These are phyloP conservation scores for Triangularia verruculosa DNA, from an alignment of 2,329 filamentous ascomycete species.

Conservation along the genomic window DNA sequence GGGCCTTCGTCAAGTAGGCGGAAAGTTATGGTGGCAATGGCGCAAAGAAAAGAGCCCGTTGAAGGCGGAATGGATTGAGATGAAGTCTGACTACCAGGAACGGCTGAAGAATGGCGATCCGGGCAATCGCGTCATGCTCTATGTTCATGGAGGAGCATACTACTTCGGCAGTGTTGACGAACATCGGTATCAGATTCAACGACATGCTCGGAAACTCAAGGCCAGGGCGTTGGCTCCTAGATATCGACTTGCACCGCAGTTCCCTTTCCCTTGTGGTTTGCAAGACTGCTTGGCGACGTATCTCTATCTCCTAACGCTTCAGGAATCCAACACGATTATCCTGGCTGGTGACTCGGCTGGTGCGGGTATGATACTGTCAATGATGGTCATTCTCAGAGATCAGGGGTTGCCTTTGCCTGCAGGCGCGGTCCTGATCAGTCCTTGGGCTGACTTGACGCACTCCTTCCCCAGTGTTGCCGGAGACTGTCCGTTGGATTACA, in stretches of 20 bases:
- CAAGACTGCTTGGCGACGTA: slow-evolving; percentile 90
- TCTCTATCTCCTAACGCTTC: slow-evolving; percentile 71
- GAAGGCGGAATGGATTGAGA: slow-evolving; percentile 93
- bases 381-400: slow-evolving; percentile 79
- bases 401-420: slow-evolving; percentile 81
- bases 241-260: slow-evolving; percentile 89
- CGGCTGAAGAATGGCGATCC: slow-evolving; percentile 60
- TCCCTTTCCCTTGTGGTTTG: slow-evolving; percentile 89
- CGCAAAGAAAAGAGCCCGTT: slow-evolving; percentile 63
- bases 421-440: slow-evolving; percentile 85
- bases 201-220: slow-evolving; percentile 90
- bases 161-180: slow-evolving; percentile 95
- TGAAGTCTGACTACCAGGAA: slow-evolving; percentile 76
- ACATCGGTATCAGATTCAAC: slow-evolving; percentile 96
- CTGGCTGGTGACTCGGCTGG: slow-evolving; percentile 92
- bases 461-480: slow-evolving; percentile 87
- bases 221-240: slow-evolving; percentile 82
- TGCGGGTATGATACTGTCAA: slow-evolving; percentile 79
- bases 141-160: slow-evolving; percentile 91
- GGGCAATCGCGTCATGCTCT: slow-evolving; percentile 79
- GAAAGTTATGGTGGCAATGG: slow-evolving; percentile 88
- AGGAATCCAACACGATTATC: slow-evolving; percentile 78
- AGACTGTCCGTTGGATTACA: slow-evolving; percentile 76
- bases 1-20: slow-evolving; percentile 74
- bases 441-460: slow-evolving; percentile 94